Percentiles rank a stretch among this genome's conserved stretches.
Conservation (phyloP, 495 filamentous ascomycete species). For the Podospora pseudopauciseta region DNA sequence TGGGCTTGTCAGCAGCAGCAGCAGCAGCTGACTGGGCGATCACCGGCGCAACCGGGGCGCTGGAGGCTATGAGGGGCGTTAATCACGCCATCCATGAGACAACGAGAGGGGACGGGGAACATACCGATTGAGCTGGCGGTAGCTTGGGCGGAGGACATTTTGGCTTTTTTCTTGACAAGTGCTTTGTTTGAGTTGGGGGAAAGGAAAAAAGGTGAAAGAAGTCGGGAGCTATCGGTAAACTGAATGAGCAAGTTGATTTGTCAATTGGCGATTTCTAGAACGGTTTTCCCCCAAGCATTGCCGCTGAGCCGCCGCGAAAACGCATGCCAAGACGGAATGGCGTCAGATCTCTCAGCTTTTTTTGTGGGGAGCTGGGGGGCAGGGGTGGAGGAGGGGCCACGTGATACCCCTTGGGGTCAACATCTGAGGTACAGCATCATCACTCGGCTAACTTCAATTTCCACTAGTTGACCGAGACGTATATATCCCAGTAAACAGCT, state of each 20-base stretch:
- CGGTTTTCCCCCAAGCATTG: not conserved
- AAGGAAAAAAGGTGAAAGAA: not conserved
- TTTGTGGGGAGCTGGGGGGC: constrained; percentile 17
- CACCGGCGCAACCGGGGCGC: constrained; percentile 20
- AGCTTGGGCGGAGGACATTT: not conserved
- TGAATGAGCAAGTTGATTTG: not conserved
- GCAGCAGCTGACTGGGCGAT: constrained; percentile 18
- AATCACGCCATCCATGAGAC: not conserved
- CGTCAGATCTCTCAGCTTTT: constrained; percentile 4
- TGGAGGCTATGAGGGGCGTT: constrained; percentile 31
- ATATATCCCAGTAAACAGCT: too few species aligned
- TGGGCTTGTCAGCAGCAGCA: constrained; percentile 40
- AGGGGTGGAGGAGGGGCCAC: constrained; percentile 12
- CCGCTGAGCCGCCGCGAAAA: not conserved
- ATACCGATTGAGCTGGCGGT: not conserved
- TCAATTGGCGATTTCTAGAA: constrained; percentile 10
- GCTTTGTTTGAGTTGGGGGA: not conserved
- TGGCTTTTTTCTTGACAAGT: not conserved
- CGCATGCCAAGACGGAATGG: constrained; percentile 5
- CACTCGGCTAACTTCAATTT: too few species aligned
- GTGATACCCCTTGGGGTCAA: constrained; percentile 26
- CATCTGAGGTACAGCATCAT: not conserved
- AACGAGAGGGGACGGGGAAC: not conserved
- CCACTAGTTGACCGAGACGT: too few species aligned
- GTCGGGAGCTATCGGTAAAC: not conserved